Conservation (phyloP, 169 alveolate genomes). For the Eimeria brunetti region DNA sequence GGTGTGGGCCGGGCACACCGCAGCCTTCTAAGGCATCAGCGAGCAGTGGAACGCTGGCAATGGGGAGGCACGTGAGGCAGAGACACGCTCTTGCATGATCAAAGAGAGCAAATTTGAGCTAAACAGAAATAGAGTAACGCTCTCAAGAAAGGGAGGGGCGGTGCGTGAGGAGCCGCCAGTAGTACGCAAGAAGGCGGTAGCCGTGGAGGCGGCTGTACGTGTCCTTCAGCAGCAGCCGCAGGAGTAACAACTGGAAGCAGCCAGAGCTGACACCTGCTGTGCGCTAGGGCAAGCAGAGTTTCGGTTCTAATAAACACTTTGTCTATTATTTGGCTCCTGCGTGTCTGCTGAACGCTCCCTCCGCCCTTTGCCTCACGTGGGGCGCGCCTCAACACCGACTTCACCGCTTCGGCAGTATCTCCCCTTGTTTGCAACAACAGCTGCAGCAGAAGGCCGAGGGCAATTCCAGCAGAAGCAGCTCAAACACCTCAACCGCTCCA, state of each 20-base stretch:
- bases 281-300: slow-evolving; percentile 60
- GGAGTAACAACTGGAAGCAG: slow-evolving; percentile 63
- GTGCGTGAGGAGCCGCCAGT: slow-evolving; percentile 55
- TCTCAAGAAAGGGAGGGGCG: slow-evolving; percentile 2
- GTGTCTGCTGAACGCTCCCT: slow-evolving; percentile 66
- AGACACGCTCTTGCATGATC: slow-evolving; percentile 39
- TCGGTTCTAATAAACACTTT: slow-evolving; percentile 30
- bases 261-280: slow-evolving; percentile 65
- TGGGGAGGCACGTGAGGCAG: slow-evolving; percentile 15
- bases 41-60: slow-evolving; percentile 12
- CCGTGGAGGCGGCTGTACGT: slow-evolving; percentile 75
- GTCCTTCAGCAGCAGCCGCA: slow-evolving; percentile 68
- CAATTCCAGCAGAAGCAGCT: slow-evolving; percentile 12
- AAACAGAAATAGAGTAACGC: slow-evolving; percentile 1
- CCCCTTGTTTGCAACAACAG: slow-evolving; percentile 1
- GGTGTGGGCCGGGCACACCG: slow-evolving; percentile 34
- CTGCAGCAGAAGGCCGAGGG: slow-evolving; percentile 13
- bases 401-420: slow-evolving; percentile 26
- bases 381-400: slow-evolving; percentile 73
- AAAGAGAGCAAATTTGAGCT: neutral
- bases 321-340: slow-evolving; percentile 65
- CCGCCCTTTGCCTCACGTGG: slow-evolving; percentile 65
- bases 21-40: neutral
- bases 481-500: slow-evolving; percentile 17
- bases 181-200: slow-evolving; percentile 63